Conservation (phyloP, 2,329 filamentous ascomycete genomes). For the Corynespora cassiicola region DNA sequence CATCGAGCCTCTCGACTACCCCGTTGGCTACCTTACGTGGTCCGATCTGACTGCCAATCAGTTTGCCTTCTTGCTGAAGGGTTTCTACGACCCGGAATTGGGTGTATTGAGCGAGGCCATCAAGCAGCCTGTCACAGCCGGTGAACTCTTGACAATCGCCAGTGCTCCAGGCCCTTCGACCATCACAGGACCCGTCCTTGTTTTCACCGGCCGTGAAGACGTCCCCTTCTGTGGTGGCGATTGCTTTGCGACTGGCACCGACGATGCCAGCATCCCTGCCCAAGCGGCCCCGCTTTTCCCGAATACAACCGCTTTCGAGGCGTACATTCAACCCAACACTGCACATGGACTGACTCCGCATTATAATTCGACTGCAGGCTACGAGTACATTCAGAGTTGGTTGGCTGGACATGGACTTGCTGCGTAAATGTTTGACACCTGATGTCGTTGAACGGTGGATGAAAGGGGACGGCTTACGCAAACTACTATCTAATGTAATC, state of each 20-base stretch:
- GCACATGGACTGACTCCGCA: constrained; percentile 56
- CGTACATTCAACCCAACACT: constrained; percentile 61
- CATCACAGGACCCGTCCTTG: constrained; percentile 62
- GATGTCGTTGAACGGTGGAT: background rate
- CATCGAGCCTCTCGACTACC: constrained; percentile 29
- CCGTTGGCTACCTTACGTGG: constrained; percentile 61
- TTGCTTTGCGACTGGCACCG: constrained; percentile 55
- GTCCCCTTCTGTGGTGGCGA: constrained; percentile 70
- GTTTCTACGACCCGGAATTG: constrained; percentile 62
- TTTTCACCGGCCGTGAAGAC: constrained; percentile 61
- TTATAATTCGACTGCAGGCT: constrained; percentile 49
- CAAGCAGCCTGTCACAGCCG: constrained; percentile 64
- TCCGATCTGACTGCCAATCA: constrained; percentile 58
- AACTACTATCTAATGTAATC: too few relatives aligned
- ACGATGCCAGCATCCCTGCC: constrained; percentile 53
- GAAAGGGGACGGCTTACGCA: too few relatives aligned
- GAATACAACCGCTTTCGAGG: constrained; percentile 57
- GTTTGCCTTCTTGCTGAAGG: constrained; percentile 56
- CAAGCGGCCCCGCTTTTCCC: constrained; percentile 51
- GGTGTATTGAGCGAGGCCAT: constrained; percentile 54
- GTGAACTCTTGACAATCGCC: constrained; percentile 65
- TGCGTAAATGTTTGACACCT: constrained; percentile 9
- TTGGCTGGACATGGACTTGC: constrained; percentile 33
- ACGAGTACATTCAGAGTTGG: constrained; percentile 46
- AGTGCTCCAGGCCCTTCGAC: constrained; percentile 40